Conservation (phyloP, 23 red algal species). For the Chondrus crispus region DNA sequence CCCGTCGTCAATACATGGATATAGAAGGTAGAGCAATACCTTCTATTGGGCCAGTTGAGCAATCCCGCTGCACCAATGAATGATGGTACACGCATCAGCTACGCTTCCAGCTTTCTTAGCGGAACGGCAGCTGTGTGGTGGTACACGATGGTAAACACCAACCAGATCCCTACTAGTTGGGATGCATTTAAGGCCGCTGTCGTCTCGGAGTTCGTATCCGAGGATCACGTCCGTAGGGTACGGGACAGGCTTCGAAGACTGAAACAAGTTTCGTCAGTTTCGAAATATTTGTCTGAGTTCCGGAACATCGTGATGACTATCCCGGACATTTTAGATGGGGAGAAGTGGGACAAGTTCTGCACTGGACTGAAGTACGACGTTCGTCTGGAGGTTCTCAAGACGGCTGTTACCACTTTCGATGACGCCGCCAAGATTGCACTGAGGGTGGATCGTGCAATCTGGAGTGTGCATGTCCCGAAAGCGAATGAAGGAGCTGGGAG, state of each 20-base stretch:
- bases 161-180: no score
- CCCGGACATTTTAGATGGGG: background rate
- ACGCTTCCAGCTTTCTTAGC: background rate
- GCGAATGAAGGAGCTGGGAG: background rate
- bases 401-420: background rate
- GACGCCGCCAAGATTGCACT: background rate
- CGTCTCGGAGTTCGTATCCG: background rate
- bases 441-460: background rate
- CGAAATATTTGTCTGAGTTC: background rate
- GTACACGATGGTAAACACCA: background rate
- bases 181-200: background rate
- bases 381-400: conserved; percentile 5
- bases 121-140: background rate
- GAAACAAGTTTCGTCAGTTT: background rate
- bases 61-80: background rate
- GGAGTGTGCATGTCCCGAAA: background rate
- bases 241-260: background rate
- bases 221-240: background rate
- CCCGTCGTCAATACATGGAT: background rate
- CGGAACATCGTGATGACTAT: conserved; percentile 15
- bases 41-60: background rate
- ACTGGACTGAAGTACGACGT: background rate
- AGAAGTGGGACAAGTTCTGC: background rate
- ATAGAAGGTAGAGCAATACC: background rate
- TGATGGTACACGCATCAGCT: background rate